Base-by-base conservation (phyloP, 2,329 filamentous ascomycete genomes). In the Phialocephala sp. region DNA sequence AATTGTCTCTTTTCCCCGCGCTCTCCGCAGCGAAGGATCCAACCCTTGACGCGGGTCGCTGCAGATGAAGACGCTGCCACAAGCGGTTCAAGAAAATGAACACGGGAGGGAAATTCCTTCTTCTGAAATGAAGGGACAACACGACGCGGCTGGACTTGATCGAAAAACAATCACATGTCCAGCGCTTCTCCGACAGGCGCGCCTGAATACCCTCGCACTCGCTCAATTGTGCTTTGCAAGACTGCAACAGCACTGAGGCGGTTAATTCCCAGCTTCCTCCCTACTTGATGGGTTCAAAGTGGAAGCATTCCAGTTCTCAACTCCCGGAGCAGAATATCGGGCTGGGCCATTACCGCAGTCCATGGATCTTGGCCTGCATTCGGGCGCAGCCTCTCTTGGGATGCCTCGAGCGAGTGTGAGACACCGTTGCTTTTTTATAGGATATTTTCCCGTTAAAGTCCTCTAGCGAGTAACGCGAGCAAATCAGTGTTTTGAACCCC, bases 401-500 rank as follows among this genome's bases (percentile, higher is more conserved):
- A 50, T 50, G 45, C 45, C 45, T 50, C 18, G 4, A 50, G 45
- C 43, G 3, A 20, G 43, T 8, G 45, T 50, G 45, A n/a, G 45
- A 50, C n/a, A 20, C 22, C 45, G 45, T 24, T 50, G n/a, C 45
- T 22, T 50, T 41, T 50, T 50, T 50, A 55, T 55, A 45, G 35
- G 22, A 64, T 50, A 45, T 12, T 36, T 59, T 63, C 61, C 43
- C 32, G 56, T 64, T 55, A 59, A 54, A 20, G 5, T 57, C 55
- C 20, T 15, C 55, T 57, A 35, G 39, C 39, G 55, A 18, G 47
- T 57, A 35, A 57, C 39, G 55, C 35, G 47, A 55, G 35, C 22
- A 36, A 45, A 43, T 32, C 14, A n/a, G 2, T 24, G 2, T 52
- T 37, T 18, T 6, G 15, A 59, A 59, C 12, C 36, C 47, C 61